Conservation (phyloP, 164 flowering plant species). For the Warburgia ugandensis region DNA sequence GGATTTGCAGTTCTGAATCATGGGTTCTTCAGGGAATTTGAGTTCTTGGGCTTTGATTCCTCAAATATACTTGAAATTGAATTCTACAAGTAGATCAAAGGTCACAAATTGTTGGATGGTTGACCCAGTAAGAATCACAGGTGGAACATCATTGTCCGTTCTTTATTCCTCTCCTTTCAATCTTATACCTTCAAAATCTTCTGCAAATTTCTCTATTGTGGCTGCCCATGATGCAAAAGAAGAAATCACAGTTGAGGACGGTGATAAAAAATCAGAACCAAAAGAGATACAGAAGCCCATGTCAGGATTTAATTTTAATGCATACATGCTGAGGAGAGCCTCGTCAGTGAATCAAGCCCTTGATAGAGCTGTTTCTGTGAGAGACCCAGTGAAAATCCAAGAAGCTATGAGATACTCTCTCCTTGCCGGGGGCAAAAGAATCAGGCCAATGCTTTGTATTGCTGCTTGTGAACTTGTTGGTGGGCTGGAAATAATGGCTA, state of each 20-base stretch:
- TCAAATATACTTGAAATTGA: not conserved
- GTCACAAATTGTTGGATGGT: not conserved
- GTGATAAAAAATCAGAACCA: too few species aligned
- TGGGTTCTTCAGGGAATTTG: slow-evolving; percentile 8
- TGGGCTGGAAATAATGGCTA: slow-evolving; percentile 36
- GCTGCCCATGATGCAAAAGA: slow-evolving; percentile 25
- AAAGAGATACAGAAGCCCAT: too few species aligned
- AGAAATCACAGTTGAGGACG: slow-evolving; percentile 2
- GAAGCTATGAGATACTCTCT: slow-evolving; percentile 72
- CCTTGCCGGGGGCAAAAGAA: slow-evolving; percentile 68
- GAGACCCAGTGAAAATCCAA: slow-evolving; percentile 47
- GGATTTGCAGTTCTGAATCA: too few species aligned
- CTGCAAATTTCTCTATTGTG: slow-evolving; percentile 15
- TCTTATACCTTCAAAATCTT: not conserved
- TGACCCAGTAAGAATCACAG: not conserved
- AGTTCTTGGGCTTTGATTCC: slow-evolving; percentile 7
- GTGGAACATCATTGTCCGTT: not conserved
- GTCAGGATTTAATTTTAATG: too few species aligned
- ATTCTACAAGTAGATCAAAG: not conserved
- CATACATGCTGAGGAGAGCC: slow-evolving; percentile 20
- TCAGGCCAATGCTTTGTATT: slow-evolving; percentile 54
- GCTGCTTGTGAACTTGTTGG: slow-evolving; percentile 80
- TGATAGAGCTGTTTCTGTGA: slow-evolving; percentile 36
- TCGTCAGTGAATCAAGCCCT: slow-evolving; percentile 50
- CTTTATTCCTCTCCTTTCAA: too few species aligned